Percentiles rank a stretch among this genome's conserved stretches.
Conservation (phyloP, 257 asterid genomes). For the Fraxinus excelsior region DNA sequence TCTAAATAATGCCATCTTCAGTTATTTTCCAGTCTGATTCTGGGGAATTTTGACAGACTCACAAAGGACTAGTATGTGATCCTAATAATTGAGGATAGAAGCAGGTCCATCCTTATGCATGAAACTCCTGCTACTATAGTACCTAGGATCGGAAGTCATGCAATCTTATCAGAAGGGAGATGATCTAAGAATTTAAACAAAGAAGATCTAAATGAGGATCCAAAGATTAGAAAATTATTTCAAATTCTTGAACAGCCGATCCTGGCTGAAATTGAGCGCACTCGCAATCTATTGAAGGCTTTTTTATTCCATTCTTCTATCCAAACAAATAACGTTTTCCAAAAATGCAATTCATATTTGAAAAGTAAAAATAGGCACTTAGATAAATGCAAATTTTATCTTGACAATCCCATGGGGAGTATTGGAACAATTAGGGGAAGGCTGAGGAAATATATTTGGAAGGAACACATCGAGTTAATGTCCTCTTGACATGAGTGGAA, state of each 20-base stretch:
- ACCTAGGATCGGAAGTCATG: not conserved
- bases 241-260: not conserved
- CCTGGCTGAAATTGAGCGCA: not conserved
- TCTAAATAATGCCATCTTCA: not conserved
- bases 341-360: not conserved
- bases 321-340: not conserved
- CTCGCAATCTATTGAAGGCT: not conserved
- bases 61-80: not conserved
- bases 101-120: not conserved
- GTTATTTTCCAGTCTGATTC: not conserved
- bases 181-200: not conserved
- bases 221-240: not conserved
- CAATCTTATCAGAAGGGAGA: not conserved
- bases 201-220: not conserved
- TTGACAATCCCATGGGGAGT: not conserved
- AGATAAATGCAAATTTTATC: too few relatives aligned
- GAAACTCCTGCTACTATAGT: not conserved
- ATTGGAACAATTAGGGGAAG: not conserved
- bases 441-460: not conserved
- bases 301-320: not conserved
- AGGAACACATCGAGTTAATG: not conserved
- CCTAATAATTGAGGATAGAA: not conserved
- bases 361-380: not conserved
- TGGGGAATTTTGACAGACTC: not conserved
- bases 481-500: not conserved